Evolutionary conservation across 208 protist species (phyloP).

Genomic region (Leishmania aethiopica): DNA sequence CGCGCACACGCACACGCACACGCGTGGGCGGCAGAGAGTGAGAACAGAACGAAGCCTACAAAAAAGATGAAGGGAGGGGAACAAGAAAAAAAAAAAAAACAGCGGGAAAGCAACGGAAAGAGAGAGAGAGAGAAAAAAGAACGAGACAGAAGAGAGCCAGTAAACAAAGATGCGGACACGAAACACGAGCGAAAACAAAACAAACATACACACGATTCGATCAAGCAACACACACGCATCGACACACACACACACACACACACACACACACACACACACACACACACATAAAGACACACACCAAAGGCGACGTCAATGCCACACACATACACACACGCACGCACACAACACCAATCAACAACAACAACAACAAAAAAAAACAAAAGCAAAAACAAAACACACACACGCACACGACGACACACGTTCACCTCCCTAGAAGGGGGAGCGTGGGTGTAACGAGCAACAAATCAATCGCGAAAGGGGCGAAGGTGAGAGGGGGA

Average conservation of each 20-base stretch:
- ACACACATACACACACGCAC: neutral
- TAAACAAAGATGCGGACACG: slow-evolving; percentile 18
- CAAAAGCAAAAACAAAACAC: neutral
- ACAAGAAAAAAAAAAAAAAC: neutral
- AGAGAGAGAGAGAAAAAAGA: neutral
- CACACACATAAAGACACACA: no score
- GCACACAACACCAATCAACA: neutral
- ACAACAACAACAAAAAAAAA: neutral
- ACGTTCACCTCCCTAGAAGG: neutral
- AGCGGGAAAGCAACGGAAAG: neutral
- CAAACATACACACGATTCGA: neutral
- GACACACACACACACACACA: neutral
- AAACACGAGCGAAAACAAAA: slow-evolving; percentile 7
- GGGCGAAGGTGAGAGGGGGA: slow-evolving; percentile 1
- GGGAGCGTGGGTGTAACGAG: neutral
- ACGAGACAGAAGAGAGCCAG: slow-evolving; percentile 1
- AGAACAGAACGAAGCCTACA: neutral
- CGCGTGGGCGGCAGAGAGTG: neutral
- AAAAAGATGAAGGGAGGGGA: neutral
- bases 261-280: neutral
- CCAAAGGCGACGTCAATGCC: no score
- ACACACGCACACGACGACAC: no score
- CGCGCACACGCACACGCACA: neutral
- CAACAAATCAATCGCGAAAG: slow-evolving; percentile 14
- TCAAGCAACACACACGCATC: neutral